Conservation (phyloP, 1,284 basidiomycete species). For the Cutaneotrichosporon sp. region DNA sequence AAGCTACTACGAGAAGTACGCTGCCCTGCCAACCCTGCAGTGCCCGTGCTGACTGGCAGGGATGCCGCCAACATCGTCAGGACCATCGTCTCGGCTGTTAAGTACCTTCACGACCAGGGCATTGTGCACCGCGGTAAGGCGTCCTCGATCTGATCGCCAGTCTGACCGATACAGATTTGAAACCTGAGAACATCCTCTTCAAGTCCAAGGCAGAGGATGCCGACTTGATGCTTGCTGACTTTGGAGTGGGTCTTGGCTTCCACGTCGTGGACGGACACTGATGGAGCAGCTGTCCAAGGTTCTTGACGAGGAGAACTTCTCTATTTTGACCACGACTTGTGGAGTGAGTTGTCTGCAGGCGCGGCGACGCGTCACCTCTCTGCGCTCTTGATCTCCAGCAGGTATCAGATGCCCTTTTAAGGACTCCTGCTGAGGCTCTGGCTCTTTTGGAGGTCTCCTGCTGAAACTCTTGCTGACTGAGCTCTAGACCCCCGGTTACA, state of each 20-base stretch:
- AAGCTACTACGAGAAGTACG: conserved; percentile 85
- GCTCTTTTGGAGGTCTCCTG: too few species aligned
- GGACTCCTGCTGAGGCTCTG: too few species aligned
- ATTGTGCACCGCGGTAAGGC: conserved; percentile 87
- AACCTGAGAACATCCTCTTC: conserved; percentile 97
- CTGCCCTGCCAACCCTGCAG: too few species aligned
- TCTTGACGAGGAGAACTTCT: conserved; percentile 85
- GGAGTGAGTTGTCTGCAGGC: too few species aligned
- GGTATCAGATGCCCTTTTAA: too few species aligned
- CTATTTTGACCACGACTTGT: conserved; percentile 87
- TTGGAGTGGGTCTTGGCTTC: conserved; percentile 86
- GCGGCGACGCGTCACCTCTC: too few species aligned
- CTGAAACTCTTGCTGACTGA: too few species aligned
- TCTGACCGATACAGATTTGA: conserved; percentile 61
- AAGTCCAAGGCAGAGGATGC: conserved; percentile 81
- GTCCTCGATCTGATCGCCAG: background rate
- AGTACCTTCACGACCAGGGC: conserved; percentile 85
- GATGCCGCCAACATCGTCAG: conserved; percentile 87
- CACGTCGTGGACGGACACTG: too few species aligned
- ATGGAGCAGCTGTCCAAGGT: conserved; percentile 54
- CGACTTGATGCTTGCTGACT: conserved; percentile 96
- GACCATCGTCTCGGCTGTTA: conserved; percentile 79
- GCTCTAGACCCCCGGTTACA: conserved; percentile 58
- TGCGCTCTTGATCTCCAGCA: too few species aligned
- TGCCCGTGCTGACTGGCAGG: conserved; percentile 46